Conservation (phyloP, 208 protist species). For the Trypanosoma congolense region DNA sequence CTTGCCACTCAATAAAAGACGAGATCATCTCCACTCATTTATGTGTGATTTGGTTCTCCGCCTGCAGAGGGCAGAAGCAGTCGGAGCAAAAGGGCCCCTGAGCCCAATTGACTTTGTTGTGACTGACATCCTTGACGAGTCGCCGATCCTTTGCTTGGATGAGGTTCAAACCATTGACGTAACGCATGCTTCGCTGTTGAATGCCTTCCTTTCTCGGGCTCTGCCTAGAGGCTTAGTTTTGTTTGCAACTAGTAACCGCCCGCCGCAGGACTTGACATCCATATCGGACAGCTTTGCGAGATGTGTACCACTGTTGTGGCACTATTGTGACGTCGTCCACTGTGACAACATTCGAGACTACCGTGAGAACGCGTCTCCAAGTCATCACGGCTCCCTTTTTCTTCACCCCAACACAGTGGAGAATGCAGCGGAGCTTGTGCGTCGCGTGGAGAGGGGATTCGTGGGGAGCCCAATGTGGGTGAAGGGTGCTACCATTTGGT, state of each 20-base stretch:
- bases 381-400: slow-evolving; percentile 49
- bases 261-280: slow-evolving; percentile 64
- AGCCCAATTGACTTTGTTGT: slow-evolving; percentile 75
- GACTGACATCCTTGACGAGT: slow-evolving; percentile 57
- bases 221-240: slow-evolving; percentile 70
- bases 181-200: slow-evolving; percentile 73
- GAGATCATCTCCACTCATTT: slow-evolving; percentile 91
- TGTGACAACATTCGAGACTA: slow-evolving; percentile 54
- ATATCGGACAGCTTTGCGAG: slow-evolving; percentile 59
- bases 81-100: slow-evolving; percentile 19
- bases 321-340: slow-evolving; percentile 66
- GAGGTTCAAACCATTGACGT: slow-evolving; percentile 92
- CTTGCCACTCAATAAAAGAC: slow-evolving; percentile 62
- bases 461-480: slow-evolving; percentile 30
- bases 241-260: slow-evolving; percentile 84
- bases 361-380: slow-evolving; percentile 30
- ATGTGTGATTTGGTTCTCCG: slow-evolving; percentile 83
- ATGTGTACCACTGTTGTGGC: slow-evolving; percentile 56
- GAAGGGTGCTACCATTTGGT: slow-evolving; percentile 38
- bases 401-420: slow-evolving; percentile 54
- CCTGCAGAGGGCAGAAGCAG: slow-evolving; percentile 45
- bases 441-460: slow-evolving; percentile 49
- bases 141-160: slow-evolving; percentile 88
- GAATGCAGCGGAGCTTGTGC: slow-evolving; percentile 40
- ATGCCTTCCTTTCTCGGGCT: slow-evolving; percentile 71